Percentiles rank a stretch among this genome's conserved stretches.
Conservation (phyloP, 768 basidiomycete species). For the Leccinum fibrillosum region DNA sequence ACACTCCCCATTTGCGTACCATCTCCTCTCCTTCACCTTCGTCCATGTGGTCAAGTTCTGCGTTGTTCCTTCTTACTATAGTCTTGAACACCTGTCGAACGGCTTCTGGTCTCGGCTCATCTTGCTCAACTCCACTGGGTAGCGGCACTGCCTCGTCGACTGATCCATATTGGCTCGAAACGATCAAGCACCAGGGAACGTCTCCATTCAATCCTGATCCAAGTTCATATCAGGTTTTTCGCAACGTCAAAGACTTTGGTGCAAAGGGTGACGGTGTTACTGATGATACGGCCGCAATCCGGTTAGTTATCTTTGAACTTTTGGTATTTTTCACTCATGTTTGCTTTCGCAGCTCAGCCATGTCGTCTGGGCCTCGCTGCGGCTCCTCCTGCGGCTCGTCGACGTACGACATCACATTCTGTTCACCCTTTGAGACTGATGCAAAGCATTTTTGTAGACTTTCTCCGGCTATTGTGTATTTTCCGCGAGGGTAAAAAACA, state of each 20-base stretch:
- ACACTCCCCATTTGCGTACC: not conserved
- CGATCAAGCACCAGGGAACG: conserved; percentile 68
- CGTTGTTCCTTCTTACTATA: conserved; percentile 8
- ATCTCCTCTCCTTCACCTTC: not conserved
- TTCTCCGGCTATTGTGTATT: conserved; percentile 27
- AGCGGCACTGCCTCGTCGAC: conserved; percentile 42
- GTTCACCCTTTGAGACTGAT: no score
- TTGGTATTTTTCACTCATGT: conserved; percentile 4
- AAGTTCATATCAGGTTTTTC: conserved; percentile 61
- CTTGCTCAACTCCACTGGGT: conserved; percentile 44
- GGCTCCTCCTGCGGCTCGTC: conserved; percentile 48
- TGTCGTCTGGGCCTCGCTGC: conserved; percentile 59
- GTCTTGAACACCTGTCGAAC: conserved; percentile 1
- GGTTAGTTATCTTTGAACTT: conserved; percentile 34
- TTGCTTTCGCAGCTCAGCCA: conserved; percentile 48
- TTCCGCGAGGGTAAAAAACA: no score
- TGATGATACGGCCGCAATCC: conserved; percentile 76
- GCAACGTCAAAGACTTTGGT: conserved; percentile 66
- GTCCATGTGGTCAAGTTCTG: conserved; percentile 7
- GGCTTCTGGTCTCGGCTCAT: conserved; percentile 38
- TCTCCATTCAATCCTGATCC: conserved; percentile 57
- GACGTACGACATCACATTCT: conserved; percentile 32
- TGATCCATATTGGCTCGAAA: conserved; percentile 65
- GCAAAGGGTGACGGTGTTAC: conserved; percentile 59
- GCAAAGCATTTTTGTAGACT: no score